phyloP scores from a whole-genome alignment of 768 basidiomycete genomes.

The Coprinellus micaceus region DNA sequence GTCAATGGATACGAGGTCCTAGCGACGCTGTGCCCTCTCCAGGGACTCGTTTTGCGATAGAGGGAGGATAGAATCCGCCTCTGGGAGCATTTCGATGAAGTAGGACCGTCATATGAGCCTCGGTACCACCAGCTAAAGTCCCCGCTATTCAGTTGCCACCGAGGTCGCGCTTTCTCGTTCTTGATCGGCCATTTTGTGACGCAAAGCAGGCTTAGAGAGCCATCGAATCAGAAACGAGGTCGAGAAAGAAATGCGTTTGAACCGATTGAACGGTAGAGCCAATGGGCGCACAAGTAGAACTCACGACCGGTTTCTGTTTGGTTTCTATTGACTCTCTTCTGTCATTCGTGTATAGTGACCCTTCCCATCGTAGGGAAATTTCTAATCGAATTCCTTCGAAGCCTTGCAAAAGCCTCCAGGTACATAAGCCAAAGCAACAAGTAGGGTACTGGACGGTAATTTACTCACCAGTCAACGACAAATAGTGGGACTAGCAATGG shows the following conservation, averaged over 20 bases:
- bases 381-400: not conserved
- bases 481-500: too few species aligned
- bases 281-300: conserved; percentile 1
- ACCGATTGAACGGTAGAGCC: conserved; percentile 2
- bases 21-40: not conserved
- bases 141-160: not conserved
- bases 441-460: too few species aligned
- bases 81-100: not conserved
- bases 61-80: not conserved
- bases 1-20: conserved; percentile 11
- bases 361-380: not conserved
- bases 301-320: conserved; percentile 5
- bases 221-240: not conserved
- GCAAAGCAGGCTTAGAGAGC: not conserved
- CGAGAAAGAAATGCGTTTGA: not conserved
- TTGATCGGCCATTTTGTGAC: not conserved
- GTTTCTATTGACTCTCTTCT: not conserved
- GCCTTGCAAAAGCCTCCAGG: not conserved
- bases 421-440: too few species aligned
- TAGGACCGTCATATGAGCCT: not conserved
- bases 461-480: too few species aligned
- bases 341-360: not conserved
- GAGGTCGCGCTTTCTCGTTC: not conserved
- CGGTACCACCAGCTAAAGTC: not conserved
- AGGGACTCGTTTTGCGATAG: not conserved